Base-by-base conservation (phyloP, 768 basidiomycete genomes). In the Lactarius hatsudake region DNA sequence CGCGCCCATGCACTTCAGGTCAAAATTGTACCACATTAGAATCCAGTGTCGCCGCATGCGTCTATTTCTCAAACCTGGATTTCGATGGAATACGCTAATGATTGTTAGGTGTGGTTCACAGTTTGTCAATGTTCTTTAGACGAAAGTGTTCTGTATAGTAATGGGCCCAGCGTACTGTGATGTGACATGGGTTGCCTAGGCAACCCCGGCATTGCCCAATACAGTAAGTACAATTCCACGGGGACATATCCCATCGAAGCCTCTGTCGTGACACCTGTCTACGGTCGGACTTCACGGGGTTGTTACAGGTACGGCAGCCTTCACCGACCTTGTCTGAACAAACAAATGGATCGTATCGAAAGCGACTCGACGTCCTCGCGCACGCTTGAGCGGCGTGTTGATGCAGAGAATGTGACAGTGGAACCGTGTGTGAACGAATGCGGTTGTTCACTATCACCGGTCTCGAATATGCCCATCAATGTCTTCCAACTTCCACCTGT, bases 1-100 rank as follows among this genome's bases (percentile, higher is more conserved):
- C 42, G 69, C 42, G 63, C 74, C 43, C 78, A 79, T 17, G 74
- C 77, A 2, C 70, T 81, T 55, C 57, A 76, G 20, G 68, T 78
- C 34, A 38, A 38, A 38, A 38, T 38, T 38, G 88, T 73, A 89
- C 87, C 70, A 83, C 87, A 5, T 85, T 86, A 5, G 75, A 82
- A 0, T 80, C 81, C 1, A 92, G 91, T 73, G 78, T 91, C 71
- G 83, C 75, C 58, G 87, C 86, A 55, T 57, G 30, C 7, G 36
- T 64, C n/a, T 5, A n/a, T 26, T 10, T 23, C 17, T 12, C 51
- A 36, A 10, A 23, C n/a, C 15, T 2, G 6, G 57, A 20, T 3
- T 38, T 15, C 34, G 36, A 26, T 59, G 10, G 34, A 30, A 23
- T 40, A 26, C 6, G 4, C 9, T 13, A 9, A 12, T 12, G 45